phyloP scores from a whole-genome alignment of 371 early-diverging fungal genomes.

The Gilbertella persicaria region DNA sequence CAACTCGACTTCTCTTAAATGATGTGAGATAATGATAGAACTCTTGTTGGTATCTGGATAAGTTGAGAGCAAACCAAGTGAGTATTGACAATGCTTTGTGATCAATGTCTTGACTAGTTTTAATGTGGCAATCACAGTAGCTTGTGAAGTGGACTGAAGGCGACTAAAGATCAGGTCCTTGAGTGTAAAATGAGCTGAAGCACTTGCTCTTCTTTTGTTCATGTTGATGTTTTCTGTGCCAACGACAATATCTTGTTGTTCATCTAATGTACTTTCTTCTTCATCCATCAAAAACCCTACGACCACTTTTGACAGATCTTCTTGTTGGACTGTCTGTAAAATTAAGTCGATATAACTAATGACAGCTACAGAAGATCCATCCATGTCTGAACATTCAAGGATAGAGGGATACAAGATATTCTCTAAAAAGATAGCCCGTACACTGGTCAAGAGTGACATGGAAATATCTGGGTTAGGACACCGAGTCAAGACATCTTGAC shows the following conservation, averaged over 20 bases:
- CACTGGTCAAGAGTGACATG: conserved; percentile 59
- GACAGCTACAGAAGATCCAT: conserved; percentile 89
- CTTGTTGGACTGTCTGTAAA: conserved; percentile 73
- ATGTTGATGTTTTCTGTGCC: not conserved
- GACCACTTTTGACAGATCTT: conserved; percentile 72
- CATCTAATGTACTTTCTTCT: conserved; percentile 35
- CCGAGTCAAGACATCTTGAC: conserved; percentile 80
- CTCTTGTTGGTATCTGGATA: conserved; percentile 48
- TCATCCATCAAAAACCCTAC: conserved; percentile 76
- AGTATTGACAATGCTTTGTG: conserved; percentile 73
- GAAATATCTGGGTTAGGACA: conserved; percentile 79
- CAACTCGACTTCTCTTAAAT: conserved; percentile 65
- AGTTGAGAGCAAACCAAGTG: conserved; percentile 70
- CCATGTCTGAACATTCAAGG: conserved; percentile 85
- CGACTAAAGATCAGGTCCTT: conserved; percentile 79
- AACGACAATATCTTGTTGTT: not conserved
- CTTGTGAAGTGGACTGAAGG: conserved; percentile 69
- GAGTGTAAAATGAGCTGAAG: conserved; percentile 59
- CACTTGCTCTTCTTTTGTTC: not conserved
- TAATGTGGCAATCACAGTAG: conserved; percentile 81
- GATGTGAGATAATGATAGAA: conserved; percentile 60
- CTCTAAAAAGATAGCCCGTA: conserved; percentile 79
- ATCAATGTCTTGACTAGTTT: conserved; percentile 80
- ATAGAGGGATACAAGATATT: conserved; percentile 87
- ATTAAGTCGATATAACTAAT: conserved; percentile 88